A percentile compares a stretch with the other conserved stretches of the same genome.
Conservation (phyloP, 345 rosid species). For the Durio zibethinus region DNA sequence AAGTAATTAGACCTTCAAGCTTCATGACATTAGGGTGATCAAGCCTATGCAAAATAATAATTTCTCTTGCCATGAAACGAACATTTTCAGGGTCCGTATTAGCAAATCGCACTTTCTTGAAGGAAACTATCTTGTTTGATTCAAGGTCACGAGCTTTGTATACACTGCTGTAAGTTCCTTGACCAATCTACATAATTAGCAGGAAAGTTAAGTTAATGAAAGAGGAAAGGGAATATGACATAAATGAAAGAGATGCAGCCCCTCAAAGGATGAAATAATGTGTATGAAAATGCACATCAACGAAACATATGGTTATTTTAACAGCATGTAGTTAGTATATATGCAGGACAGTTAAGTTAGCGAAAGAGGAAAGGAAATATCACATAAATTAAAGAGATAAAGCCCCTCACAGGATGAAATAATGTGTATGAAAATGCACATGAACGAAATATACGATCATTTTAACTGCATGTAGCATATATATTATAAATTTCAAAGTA, state of each 20-base stretch:
- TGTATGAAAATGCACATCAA: neutral
- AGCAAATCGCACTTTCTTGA: conserved; percentile 74
- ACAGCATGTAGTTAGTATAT: too few relatives aligned
- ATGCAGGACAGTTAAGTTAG: neutral
- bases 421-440: neutral
- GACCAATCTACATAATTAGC: conserved; percentile 52
- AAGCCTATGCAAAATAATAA: conserved; percentile 55
- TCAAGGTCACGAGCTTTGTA: conserved; percentile 68
- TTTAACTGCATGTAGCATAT: neutral
- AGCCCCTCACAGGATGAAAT: neutral
- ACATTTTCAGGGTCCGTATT: conserved; percentile 74
- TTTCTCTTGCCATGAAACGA: conserved; percentile 74
- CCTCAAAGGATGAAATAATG: neutral
- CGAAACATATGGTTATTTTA: too few relatives aligned
- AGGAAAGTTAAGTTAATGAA: neutral
- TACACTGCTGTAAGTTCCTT: conserved; percentile 78
- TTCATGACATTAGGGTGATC: conserved; percentile 75
- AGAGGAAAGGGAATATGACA: neutral
- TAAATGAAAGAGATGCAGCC: neutral
- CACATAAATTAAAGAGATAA: neutral
- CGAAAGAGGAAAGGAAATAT: neutral
- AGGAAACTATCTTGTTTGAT: conserved; percentile 57
- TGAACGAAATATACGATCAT: neutral
- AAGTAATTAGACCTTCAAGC: conserved; percentile 70
- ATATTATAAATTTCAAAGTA: neutral